phyloP scores from a whole-genome alignment of 257 asterid genomes.

The Ehretia macrophylla region DNA sequence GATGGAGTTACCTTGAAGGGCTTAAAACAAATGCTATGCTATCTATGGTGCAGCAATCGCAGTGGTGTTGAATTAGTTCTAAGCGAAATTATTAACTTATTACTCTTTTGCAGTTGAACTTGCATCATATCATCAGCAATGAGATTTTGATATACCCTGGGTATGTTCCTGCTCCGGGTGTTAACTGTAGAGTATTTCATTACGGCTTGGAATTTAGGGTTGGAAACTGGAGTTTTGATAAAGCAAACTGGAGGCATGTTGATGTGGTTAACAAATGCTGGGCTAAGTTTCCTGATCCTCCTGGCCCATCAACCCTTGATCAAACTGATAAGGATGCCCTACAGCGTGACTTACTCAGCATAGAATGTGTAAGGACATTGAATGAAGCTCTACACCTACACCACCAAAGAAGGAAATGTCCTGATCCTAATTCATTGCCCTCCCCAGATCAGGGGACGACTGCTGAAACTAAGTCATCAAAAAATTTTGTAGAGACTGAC shows the following conservation, averaged over 20 bases:
- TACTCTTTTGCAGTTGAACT: conserved; percentile 54
- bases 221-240: conserved; percentile 87
- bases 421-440: conserved; percentile 38
- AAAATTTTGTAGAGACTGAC: conserved; percentile 31
- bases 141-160: conserved; percentile 92
- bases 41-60: too few species aligned
- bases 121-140: conserved; percentile 62
- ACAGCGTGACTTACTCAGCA: conserved; percentile 82
- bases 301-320: conserved; percentile 59
- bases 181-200: conserved; percentile 75
- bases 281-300: conserved; percentile 83
- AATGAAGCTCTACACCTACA: conserved; percentile 67
- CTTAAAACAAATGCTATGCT: too few species aligned
- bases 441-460: conserved; percentile 20
- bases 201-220: conserved; percentile 84
- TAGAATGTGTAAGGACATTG: conserved; percentile 65
- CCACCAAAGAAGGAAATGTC: conserved; percentile 53
- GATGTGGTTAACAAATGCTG: conserved; percentile 74
- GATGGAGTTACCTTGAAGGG: too few species aligned
- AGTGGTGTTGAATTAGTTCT: background rate
- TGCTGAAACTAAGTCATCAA: conserved; percentile 11
- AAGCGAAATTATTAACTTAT: background rate
- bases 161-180: conserved; percentile 66
- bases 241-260: conserved; percentile 79
- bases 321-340: conserved; percentile 38